These are phyloP conservation scores for Plasmodium knowlesi DNA, from an alignment of 169 alveolate genomes.

Conservation along the genomic window DNA sequence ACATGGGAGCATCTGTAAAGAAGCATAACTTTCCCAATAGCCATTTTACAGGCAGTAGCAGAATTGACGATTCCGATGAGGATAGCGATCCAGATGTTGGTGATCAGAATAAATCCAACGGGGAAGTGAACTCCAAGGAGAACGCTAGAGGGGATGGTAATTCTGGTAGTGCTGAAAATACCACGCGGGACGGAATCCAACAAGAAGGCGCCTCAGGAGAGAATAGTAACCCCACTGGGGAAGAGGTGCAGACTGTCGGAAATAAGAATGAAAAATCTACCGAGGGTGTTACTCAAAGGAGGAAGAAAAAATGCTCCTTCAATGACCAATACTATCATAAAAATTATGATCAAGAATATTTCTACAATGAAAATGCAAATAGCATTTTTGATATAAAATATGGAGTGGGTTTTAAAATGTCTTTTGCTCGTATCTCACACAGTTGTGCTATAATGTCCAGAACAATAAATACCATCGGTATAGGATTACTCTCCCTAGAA, in stretches of 20 bases:
- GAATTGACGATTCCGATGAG: conserved; percentile 26
- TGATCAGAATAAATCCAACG: no score
- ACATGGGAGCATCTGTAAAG: conserved; percentile 8
- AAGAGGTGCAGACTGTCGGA: background rate
- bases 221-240: background rate
- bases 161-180: background rate
- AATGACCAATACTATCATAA: conserved; percentile 21
- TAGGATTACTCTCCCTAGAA: conserved; percentile 89
- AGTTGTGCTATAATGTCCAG: conserved; percentile 91
- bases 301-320: conserved; percentile 16
- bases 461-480: conserved; percentile 88
- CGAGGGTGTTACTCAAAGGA: background rate
- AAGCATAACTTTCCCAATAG: conserved; percentile 51
- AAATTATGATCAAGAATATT: conserved; percentile 49
- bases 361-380: conserved; percentile 70
- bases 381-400: conserved; percentile 73
- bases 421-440: conserved; percentile 89
- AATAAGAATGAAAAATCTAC: background rate
- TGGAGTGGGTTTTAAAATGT: conserved; percentile 91
- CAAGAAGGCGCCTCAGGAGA: background rate
- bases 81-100: background rate
- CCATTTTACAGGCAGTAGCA: background rate
- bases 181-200: background rate
- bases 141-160: background rate
- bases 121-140: no score